Evolutionary conservation across 2,329 filamentous ascomycete genomes (phyloP).

Genomic region (Pseudophaeomoniella oleicola): DNA sequence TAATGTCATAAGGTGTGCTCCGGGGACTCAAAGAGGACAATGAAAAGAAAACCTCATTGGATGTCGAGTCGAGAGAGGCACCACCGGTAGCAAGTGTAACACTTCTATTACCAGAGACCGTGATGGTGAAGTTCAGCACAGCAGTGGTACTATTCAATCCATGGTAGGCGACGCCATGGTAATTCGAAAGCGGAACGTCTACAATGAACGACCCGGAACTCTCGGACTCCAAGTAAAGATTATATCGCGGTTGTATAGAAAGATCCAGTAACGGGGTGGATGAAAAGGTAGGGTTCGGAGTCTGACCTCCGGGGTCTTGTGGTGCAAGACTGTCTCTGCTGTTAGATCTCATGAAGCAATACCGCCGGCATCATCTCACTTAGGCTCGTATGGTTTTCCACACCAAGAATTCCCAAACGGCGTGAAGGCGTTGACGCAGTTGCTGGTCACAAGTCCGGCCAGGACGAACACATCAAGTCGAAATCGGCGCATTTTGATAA

Average conservation of each 20-base stretch:
- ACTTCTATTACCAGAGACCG: not conserved
- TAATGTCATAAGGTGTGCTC: slow-evolving; percentile 22
- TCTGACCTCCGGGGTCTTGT: slow-evolving; percentile 33
- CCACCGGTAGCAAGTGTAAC: not conserved
- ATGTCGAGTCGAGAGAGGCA: not conserved
- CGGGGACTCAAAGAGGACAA: slow-evolving; percentile 16
- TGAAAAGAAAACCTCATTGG: slow-evolving; percentile 20
- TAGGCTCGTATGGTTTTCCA: slow-evolving; percentile 32
- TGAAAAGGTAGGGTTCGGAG: slow-evolving; percentile 23
- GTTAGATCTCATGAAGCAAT: too few relatives aligned
- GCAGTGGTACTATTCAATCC: not conserved
- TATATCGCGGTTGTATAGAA: slow-evolving; percentile 30
- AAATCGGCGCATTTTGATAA: too few relatives aligned
- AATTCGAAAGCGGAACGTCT: slow-evolving; percentile 24
- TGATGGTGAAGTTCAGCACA: not conserved
- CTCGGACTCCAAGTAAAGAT: slow-evolving; percentile 32
- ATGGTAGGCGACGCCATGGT: slow-evolving; percentile 16
- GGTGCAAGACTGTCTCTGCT: slow-evolving; percentile 24
- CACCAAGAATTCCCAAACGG: slow-evolving; percentile 26
- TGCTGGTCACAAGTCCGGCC: too few relatives aligned
- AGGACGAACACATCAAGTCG: too few relatives aligned
- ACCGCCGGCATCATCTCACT: slow-evolving; percentile 13
- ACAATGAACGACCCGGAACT: slow-evolving; percentile 24
- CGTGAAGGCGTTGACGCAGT: not conserved
- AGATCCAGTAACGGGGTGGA: slow-evolving; percentile 25